Evolutionary conservation across 2,329 filamentous ascomycete genomes (phyloP).

Genomic region (Fusarium graminum): DNA sequence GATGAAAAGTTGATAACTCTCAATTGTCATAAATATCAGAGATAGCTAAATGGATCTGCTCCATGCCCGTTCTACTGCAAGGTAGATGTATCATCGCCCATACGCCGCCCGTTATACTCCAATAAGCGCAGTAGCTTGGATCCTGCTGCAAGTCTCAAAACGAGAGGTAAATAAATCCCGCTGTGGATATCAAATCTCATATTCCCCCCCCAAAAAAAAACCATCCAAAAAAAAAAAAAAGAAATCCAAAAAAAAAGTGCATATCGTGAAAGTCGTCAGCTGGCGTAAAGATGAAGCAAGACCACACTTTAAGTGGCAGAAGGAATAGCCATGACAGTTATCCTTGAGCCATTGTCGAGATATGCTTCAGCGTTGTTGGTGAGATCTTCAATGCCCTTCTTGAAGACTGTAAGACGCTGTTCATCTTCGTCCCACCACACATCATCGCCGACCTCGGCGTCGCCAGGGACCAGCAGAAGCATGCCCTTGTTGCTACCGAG

Average conservation of each 20-base stretch:
- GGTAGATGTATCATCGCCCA: slow-evolving; percentile 24
- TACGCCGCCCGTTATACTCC: slow-evolving; percentile 36
- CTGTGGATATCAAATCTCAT: slow-evolving; percentile 34
- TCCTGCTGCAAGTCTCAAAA: slow-evolving; percentile 17
- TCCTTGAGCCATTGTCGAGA: slow-evolving; percentile 43
- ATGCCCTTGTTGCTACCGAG: slow-evolving; percentile 47
- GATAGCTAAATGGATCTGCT: slow-evolving; percentile 29
- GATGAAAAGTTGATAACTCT: slow-evolving; percentile 31
- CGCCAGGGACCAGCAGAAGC: slow-evolving; percentile 48
- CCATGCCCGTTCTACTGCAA: slow-evolving; percentile 20
- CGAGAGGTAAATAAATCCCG: slow-evolving; percentile 25
- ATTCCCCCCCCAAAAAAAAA: slow-evolving; percentile 1
- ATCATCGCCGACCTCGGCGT: slow-evolving; percentile 48
- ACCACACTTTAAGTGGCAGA: slow-evolving; percentile 40
- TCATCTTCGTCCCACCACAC: slow-evolving; percentile 45
- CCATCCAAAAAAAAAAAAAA: slow-evolving; percentile 8
- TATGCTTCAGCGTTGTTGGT: slow-evolving; percentile 37
- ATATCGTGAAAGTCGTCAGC: slow-evolving; percentile 29
- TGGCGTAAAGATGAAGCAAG: not conserved
- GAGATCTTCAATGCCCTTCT: slow-evolving; percentile 37
- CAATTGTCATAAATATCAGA: slow-evolving; percentile 35
- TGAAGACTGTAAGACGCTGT: slow-evolving; percentile 40
- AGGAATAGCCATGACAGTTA: slow-evolving; percentile 40
- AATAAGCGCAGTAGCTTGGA: slow-evolving; percentile 22
- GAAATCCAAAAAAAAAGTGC: slow-evolving; percentile 17